Percentiles rank a stretch among this genome's conserved stretches.
These are phyloP conservation scores for Diaporthe destruens DNA, from an alignment of 2,329 filamentous ascomycete species.

Conservation along the genomic window DNA sequence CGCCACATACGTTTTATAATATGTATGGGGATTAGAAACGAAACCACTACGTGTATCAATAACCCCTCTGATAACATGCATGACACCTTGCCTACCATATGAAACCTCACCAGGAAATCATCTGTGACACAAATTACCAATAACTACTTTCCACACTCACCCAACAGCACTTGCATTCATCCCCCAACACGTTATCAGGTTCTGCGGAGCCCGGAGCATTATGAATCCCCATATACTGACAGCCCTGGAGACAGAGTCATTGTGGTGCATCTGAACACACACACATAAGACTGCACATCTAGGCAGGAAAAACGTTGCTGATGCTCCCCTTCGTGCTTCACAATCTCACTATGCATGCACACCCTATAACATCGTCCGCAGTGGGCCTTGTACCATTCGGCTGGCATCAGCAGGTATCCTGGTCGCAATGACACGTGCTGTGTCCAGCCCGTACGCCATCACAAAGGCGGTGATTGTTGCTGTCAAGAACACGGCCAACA, in stretches of 20 bases:
- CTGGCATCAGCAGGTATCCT: conserved; percentile 35
- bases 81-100: too few species aligned
- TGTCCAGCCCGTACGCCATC: conserved; percentile 30
- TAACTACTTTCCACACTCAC: background rate
- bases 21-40: too few species aligned
- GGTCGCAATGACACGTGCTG: conserved; percentile 34
- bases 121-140: background rate
- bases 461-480: conserved; percentile 32
- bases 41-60: too few species aligned
- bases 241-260: background rate
- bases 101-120: background rate
- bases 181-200: too few species aligned
- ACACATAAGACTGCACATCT: too few species aligned
- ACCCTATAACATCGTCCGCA: conserved; percentile 29
- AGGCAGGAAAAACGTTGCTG: too few species aligned
- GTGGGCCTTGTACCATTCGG: conserved; percentile 23
- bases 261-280: background rate
- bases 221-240: background rate
- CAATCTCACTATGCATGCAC: background rate
- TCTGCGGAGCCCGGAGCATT: background rate
- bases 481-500: conserved; percentile 35
- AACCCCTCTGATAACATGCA: background rate
- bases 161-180: background rate
- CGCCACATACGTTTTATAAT: too few species aligned
- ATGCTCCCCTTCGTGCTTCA: background rate